Percentiles rank a stretch among this genome's conserved stretches.
phyloP scores from a whole-genome alignment of 352 stramenopile species.

The Elongisporangium undulatum region DNA sequence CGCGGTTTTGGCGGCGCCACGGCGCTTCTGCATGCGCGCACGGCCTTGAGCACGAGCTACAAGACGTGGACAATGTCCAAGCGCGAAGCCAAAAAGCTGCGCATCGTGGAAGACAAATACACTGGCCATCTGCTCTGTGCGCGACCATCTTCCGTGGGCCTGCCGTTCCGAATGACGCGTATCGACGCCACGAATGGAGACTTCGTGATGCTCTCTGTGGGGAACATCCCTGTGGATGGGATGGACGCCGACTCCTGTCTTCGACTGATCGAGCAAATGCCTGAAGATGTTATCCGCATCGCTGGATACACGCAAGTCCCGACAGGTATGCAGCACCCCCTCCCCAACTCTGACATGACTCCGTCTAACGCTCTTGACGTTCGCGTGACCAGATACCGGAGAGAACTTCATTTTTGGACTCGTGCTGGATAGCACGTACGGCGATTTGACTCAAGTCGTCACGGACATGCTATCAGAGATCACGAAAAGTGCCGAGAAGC shows the following conservation, averaged over 20 bases:
- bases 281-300: slow-evolving; percentile 15
- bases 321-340: slow-evolving; percentile 5
- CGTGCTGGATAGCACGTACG: slow-evolving; percentile 57
- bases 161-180: slow-evolving; percentile 53
- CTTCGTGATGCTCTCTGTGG: slow-evolving; percentile 65
- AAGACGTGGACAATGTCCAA: slow-evolving; percentile 37
- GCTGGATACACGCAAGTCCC: slow-evolving; percentile 16
- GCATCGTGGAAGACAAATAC: slow-evolving; percentile 41
- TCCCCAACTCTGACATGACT: slow-evolving; percentile 3
- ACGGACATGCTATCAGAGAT: slow-evolving; percentile 72
- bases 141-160: slow-evolving; percentile 24
- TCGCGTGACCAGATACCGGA: not conserved
- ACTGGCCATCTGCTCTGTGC: slow-evolving; percentile 42
- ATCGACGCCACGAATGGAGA: slow-evolving; percentile 56
- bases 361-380: not conserved
- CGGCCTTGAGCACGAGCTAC: slow-evolving; percentile 37
- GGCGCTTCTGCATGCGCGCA: slow-evolving; percentile 47
- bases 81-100: slow-evolving; percentile 26
- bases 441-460: slow-evolving; percentile 75
- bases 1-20: slow-evolving; percentile 55
- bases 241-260: slow-evolving; percentile 28
- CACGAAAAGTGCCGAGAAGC: slow-evolving; percentile 62
- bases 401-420: slow-evolving; percentile 63
- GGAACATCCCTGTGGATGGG: slow-evolving; percentile 34
- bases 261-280: slow-evolving; percentile 24